Percentiles rank a stretch among this genome's conserved stretches.
Evolutionary conservation across 495 filamentous ascomycete species (phyloP).

Genomic region (Pyrenopolyporus hunteri): DNA sequence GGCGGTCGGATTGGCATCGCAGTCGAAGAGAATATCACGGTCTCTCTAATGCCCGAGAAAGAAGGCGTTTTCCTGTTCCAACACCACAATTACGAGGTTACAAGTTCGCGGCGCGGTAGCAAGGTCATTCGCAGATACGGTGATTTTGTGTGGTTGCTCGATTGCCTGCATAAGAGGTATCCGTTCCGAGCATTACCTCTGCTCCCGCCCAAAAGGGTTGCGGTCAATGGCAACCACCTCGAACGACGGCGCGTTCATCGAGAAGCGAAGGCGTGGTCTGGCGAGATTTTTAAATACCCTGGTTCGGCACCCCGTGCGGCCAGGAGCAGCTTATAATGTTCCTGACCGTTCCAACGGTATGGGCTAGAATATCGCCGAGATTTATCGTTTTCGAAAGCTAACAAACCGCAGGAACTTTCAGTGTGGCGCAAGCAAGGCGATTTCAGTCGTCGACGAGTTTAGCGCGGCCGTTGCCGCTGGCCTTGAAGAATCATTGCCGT

Average conservation of each 20-base stretch:
- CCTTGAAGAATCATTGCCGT: conserved; percentile 85
- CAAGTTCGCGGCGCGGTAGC: conserved; percentile 78
- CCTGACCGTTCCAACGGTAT: conserved; percentile 95
- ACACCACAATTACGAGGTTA: conserved; percentile 96
- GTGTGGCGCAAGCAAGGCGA: conserved; percentile 99
- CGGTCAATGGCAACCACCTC: conserved; percentile 97
- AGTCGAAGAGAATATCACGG: conserved; percentile 75
- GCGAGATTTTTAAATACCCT: conserved; percentile 88
- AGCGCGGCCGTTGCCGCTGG: conserved; percentile 73
- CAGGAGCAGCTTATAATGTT: conserved; percentile 99
- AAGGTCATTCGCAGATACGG: conserved; percentile 93
- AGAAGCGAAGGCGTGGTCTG: conserved; percentile 89
- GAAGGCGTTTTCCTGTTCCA: conserved; percentile 98
- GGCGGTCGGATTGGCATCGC: conserved; percentile 63
- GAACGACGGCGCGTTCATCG: conserved; percentile 92
- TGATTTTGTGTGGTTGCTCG: conserved; percentile 97
- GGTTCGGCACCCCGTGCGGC: conserved; percentile 85
- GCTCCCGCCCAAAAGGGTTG: conserved; percentile 80
- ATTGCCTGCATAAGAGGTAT: conserved; percentile 94
- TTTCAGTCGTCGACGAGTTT: conserved; percentile 95
- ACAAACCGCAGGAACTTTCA: conserved; percentile 75
- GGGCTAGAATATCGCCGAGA: conserved; percentile 38
- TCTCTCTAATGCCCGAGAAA: conserved; percentile 88
- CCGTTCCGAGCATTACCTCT: conserved; percentile 91
- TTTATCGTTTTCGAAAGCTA: conserved; percentile 32